Evolutionary conservation across 371 early-diverging fungal species (phyloP), one percentile per base, ranked within the genome.

Genomic region (Lichtheimia ramosa): DNA sequence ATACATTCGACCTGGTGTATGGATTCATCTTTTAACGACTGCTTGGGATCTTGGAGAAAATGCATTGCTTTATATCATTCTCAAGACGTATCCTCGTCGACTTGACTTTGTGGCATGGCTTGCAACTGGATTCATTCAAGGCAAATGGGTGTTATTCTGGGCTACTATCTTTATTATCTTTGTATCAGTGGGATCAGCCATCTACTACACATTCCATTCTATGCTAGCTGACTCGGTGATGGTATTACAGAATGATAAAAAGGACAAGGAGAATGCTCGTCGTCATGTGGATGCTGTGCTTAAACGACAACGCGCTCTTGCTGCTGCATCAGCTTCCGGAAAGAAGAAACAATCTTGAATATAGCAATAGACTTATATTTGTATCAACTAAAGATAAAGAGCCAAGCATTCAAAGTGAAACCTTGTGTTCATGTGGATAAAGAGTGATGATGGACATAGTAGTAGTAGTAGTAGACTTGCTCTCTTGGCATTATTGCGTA

Each of bases 201-300:
- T 79, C 27, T 79, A 75, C 56, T 70, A 67, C 51, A 62, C 63
- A 6, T 79, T 79, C 68, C 79, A 79, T 54, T 48, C 65, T 18
- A 25, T 79, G 14, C 63, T 79, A 51, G 68, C 74, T 1, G 72
- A 75, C 24, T 75, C 76, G 56, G 76, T 79, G 0, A 48, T 75
- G 59, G 27, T 51, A 8, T 49, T 79, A 63, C 69, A 73, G 27
- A 74, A 70, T 16, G 79, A 76, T 54, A 61, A 66, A 20, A 54
- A 64, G 50, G 56, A 72, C 18, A 61, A 58, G 23, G 13, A 50
- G n/a, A 53, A 40, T 8, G 71, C 71, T 4, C 62, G 67, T 43
- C 62, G 67, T 1, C 58, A 70, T n/a, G 64, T 76, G 15, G 54
- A 73, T 41, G 64, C 64, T 21, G 73, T 65, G 0, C 51, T 73